These are phyloP conservation scores for Neolentinus lepideus DNA, from an alignment of 1,284 basidiomycete genomes.

Conservation along the genomic window DNA sequence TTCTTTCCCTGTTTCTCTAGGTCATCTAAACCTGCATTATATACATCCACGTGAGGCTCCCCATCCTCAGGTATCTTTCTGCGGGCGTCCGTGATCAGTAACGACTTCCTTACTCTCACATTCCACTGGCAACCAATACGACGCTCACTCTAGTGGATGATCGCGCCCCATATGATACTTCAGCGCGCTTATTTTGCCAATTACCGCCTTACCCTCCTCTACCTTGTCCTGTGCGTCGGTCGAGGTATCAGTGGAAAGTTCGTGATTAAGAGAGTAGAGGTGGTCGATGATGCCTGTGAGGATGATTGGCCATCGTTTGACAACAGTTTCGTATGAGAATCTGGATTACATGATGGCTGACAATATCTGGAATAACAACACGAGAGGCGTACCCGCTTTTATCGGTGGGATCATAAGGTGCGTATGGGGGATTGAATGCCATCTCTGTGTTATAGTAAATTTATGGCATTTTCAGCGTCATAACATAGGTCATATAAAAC, in stretches of 20 bases:
- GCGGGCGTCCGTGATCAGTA: not conserved
- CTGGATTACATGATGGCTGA: slow-evolving; percentile 18
- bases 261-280: slow-evolving; percentile 53
- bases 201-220: slow-evolving; percentile 69
- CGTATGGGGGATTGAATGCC: slow-evolving; percentile 41
- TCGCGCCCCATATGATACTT: slow-evolving; percentile 91
- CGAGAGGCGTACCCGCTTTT: slow-evolving; percentile 37
- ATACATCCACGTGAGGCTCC: slow-evolving; percentile 56
- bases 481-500: too few relatives aligned
- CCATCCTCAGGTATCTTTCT: slow-evolving; percentile 72
- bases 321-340: slow-evolving; percentile 56
- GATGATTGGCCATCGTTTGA: slow-evolving; percentile 85
- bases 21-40: slow-evolving; percentile 65
- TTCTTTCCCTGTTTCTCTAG: slow-evolving; percentile 45
- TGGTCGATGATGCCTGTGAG: slow-evolving; percentile 75
- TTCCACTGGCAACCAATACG: too few relatives aligned
- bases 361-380: not conserved
- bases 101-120: not conserved
- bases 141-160: slow-evolving; percentile 60
- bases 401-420: slow-evolving; percentile 64
- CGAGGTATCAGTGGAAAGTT: slow-evolving; percentile 27
- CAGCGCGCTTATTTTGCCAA: slow-evolving; percentile 72
- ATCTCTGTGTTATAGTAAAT: slow-evolving; percentile 15
- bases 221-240: not conserved
- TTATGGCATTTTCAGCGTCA: too few relatives aligned